Percentiles rank a stretch among this genome's conserved stretches.
phyloP scores from a whole-genome alignment of 1,139 yeast species.

The Geotrichum aggregatum region DNA sequence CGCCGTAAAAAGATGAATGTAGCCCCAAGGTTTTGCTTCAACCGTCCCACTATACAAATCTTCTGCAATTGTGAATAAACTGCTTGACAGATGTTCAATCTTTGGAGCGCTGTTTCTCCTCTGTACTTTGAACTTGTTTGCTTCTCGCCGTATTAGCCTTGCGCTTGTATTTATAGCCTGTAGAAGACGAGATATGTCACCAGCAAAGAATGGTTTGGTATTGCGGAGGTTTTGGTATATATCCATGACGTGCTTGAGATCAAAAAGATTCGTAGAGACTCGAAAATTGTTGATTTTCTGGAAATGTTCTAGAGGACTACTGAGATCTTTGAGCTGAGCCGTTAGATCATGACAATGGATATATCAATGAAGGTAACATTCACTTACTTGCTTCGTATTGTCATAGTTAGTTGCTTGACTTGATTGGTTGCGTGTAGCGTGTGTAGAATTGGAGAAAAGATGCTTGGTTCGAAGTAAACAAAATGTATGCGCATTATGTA shows the following conservation, averaged over 20 bases:
- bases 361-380: background rate
- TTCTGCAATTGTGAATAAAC: conserved; percentile 23
- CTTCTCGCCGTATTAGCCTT: conserved; percentile 3
- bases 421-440: background rate
- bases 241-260: conserved; percentile 29
- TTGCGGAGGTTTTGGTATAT: conserved; percentile 28
- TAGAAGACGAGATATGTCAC: conserved; percentile 27
- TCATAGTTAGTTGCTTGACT: background rate
- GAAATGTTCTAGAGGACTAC: background rate
- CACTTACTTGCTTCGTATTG: background rate
- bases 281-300: background rate
- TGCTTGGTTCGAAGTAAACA: background rate
- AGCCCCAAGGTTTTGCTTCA: conserved; percentile 48
- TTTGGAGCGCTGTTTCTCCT: background rate
- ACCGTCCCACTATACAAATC: conserved; percentile 46
- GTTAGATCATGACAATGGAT: conserved; percentile 56
- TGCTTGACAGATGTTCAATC: background rate
- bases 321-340: conserved; percentile 27
- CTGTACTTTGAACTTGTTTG: background rate
- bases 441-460: background rate
- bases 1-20: conserved; percentile 54
- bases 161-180: conserved; percentile 29
- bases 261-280: conserved; percentile 14
- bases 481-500: no score
- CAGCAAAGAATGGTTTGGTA: conserved; percentile 23